A percentile compares a stretch with the other conserved stretches of the same genome.
These are phyloP conservation scores for Onygenales sp. DNA, from an alignment of 2,329 filamentous ascomycete genomes.

Conservation along the genomic window DNA sequence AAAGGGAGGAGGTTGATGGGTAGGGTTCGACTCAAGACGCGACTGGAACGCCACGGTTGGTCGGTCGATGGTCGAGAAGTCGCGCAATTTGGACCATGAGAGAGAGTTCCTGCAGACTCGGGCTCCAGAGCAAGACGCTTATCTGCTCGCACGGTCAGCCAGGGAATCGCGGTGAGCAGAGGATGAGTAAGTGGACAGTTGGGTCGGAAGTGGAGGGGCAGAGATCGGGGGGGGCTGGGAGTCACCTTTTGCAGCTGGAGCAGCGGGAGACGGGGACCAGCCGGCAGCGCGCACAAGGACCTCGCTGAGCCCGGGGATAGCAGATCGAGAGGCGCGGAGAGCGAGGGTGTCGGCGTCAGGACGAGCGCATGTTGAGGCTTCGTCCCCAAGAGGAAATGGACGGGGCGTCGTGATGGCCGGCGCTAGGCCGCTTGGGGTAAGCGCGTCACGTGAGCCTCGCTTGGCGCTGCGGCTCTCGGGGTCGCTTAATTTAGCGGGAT, in stretches of 20 bases:
- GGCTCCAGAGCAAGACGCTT: conserved; percentile 3
- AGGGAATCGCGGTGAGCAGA: conserved; percentile 1
- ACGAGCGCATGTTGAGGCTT: conserved; percentile 8
- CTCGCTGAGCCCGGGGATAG: background rate
- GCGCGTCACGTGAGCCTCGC: conserved; percentile 6
- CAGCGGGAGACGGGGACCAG: conserved; percentile 4
- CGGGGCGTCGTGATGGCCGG: conserved; percentile 9
- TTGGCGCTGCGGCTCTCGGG: background rate
- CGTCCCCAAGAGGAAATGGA: conserved; percentile 6
- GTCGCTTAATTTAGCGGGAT: conserved; percentile 9
- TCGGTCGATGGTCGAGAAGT: conserved; percentile 20
- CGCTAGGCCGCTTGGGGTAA: conserved; percentile 6
- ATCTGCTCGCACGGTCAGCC: conserved; percentile 4
- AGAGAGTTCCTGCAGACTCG: conserved; percentile 12
- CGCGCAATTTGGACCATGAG: conserved; percentile 26
- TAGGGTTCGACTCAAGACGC: conserved; percentile 20
- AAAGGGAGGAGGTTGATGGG: conserved; percentile 7
- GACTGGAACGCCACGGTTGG: conserved; percentile 24
- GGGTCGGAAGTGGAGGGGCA: conserved; percentile 4
- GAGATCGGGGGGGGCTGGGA: background rate
- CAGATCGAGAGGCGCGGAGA: background rate
- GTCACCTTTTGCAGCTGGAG: conserved; percentile 5
- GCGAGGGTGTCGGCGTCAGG: conserved; percentile 1
- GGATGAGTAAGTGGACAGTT: background rate
- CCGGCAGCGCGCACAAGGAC: conserved; percentile 1